Evolutionary conservation across 2,329 filamentous ascomycete species (phyloP).

Genomic region (Emergomyces africanus): DNA sequence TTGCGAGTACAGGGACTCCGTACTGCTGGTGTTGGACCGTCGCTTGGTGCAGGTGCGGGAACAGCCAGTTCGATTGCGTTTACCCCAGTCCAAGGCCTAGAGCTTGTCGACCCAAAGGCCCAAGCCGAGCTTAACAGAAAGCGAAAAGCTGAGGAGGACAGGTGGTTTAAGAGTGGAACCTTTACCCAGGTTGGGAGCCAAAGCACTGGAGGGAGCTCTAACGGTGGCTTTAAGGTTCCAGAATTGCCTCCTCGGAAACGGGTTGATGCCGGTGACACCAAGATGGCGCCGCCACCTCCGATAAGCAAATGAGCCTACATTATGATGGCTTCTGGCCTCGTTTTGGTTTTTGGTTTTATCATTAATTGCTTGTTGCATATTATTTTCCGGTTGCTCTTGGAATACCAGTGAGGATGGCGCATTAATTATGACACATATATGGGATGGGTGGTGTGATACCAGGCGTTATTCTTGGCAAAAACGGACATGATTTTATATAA

Average conservation of each 20-base stretch:
- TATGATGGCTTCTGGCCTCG: neutral
- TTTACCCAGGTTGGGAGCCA: constrained; percentile 68
- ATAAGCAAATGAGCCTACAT: constrained; percentile 12
- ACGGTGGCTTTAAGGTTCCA: constrained; percentile 61
- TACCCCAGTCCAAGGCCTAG: constrained; percentile 85
- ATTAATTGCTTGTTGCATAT: neutral
- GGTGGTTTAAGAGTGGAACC: constrained; percentile 95
- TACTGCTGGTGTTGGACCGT: constrained; percentile 66
- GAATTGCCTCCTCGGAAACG: constrained; percentile 62
- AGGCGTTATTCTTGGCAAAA: neutral
- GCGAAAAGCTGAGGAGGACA: constrained; percentile 83
- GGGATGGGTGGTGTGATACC: neutral
- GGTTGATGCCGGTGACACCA: constrained; percentile 49
- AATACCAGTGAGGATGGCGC: constrained; percentile 1
- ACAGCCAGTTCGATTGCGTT: constrained; percentile 84
- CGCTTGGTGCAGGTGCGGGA: constrained; percentile 50
- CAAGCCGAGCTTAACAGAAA: constrained; percentile 80
- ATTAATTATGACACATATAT: neutral
- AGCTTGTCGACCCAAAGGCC: constrained; percentile 87
- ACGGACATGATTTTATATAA: neutral
- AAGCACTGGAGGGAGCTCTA: constrained; percentile 9
- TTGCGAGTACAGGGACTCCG: constrained; percentile 69
- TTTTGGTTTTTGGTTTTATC: neutral
- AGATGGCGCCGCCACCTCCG: constrained; percentile 36
- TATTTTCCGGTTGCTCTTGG: neutral